phyloP scores from a whole-genome alignment of 225 moss, liverwort and hornwort genomes.

The Anthoceros angustus region DNA sequence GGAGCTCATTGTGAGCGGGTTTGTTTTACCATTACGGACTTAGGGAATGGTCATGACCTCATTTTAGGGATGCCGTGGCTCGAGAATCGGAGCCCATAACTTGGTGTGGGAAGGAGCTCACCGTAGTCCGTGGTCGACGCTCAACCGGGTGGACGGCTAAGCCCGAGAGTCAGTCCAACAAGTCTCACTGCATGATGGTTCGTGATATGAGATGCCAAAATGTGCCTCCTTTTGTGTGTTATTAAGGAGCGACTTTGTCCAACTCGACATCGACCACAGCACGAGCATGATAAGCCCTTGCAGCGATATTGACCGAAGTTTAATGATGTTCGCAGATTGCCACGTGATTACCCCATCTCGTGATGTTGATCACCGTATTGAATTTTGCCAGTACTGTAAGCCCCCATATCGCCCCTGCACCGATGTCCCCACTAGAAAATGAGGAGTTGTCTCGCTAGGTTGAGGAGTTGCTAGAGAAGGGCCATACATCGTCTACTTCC shows the following conservation, averaged over 20 bases:
- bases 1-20: neutral
- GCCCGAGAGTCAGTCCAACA: too few relatives aligned
- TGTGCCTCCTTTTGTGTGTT: neutral
- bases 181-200: too few relatives aligned
- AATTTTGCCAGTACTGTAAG: neutral
- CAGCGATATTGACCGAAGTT: neutral
- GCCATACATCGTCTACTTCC: neutral
- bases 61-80: neutral
- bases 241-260: neutral
- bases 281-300: neutral
- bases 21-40: neutral
- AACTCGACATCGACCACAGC: neutral
- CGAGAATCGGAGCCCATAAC: neutral
- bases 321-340: neutral
- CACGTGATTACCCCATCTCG: neutral
- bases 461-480: neutral
- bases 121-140: neutral
- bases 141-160: neutral
- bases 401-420: neutral
- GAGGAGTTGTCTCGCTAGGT: neutral
- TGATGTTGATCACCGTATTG: neutral
- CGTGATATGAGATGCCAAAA: too few relatives aligned
- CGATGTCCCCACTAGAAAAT: neutral
- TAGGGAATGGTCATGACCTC: neutral
- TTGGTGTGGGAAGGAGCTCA: neutral